Conservation (phyloP, 345 rosid species). For the Anacardium occidentale region DNA sequence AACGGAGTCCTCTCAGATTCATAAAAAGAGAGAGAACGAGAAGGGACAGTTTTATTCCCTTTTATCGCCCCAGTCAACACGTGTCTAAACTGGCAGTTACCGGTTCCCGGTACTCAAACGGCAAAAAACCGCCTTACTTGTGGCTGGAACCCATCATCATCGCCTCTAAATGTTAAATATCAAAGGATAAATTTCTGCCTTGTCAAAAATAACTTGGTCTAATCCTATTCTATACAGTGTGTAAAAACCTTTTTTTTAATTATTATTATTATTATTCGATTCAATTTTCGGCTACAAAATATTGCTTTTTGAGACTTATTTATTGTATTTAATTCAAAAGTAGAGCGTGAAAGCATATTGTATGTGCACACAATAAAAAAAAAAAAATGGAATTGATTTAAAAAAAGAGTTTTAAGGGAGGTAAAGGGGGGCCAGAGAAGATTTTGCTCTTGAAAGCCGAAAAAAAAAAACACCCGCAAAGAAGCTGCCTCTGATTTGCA, state of each 20-base stretch:
- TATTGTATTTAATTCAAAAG: constrained; percentile 9
- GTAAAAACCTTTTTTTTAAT: too few relatives aligned
- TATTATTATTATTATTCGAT: too few relatives aligned
- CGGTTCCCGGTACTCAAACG: constrained; percentile 28
- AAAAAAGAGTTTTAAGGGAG: constrained; percentile 30
- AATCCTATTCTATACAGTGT: too few relatives aligned
- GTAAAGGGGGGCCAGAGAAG: constrained; percentile 41
- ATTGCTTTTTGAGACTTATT: too few relatives aligned
- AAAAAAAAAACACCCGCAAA: constrained; percentile 12
- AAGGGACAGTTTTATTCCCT: constrained; percentile 12
- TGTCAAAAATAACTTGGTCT: too few relatives aligned
- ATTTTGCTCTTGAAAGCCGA: constrained; percentile 48
- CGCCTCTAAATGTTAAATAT: not conserved
- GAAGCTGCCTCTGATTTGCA: constrained; percentile 59
- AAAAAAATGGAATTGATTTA: not conserved
- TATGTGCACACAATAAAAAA: not conserved
- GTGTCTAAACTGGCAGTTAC: constrained; percentile 31
- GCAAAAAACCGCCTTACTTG: not conserved
- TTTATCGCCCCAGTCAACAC: constrained; percentile 29
- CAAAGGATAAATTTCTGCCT: not conserved
- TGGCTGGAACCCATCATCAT: constrained; percentile 8
- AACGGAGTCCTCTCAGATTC: constrained; percentile 13
- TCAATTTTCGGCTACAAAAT: too few relatives aligned
- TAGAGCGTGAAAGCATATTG: not conserved
- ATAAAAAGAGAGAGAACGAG: not conserved